Evolutionary conservation across 768 basidiomycete species (phyloP).

Genomic region (Mrakia frigida): DNA sequence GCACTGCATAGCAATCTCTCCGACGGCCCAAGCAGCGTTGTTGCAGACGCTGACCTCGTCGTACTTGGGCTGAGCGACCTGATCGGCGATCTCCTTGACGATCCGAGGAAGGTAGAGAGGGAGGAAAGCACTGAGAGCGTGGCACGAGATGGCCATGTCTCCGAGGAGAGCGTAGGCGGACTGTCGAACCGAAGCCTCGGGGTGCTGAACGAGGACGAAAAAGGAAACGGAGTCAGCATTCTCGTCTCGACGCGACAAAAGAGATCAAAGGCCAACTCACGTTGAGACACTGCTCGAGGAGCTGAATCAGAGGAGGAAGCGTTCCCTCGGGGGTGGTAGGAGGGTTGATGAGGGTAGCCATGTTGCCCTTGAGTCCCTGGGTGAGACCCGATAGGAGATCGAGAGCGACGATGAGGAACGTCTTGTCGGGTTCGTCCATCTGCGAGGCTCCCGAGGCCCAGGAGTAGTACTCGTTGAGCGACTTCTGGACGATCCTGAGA

Average conservation of each 20-base stretch:
- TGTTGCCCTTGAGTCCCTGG: constrained; percentile 76
- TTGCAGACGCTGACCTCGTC: constrained; percentile 97
- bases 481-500: constrained; percentile 71
- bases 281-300: constrained; percentile 83
- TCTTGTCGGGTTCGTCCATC: constrained; percentile 89
- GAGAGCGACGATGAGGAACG: constrained; percentile 96
- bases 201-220: constrained; percentile 52
- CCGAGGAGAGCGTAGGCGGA: constrained; percentile 98
- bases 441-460: constrained; percentile 80
- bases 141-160: constrained; percentile 91
- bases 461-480: constrained; percentile 77
- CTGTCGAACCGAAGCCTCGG: constrained; percentile 90
- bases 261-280: constrained; percentile 38
- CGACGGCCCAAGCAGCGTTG: constrained; percentile 99
- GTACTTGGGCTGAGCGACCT: constrained; percentile 87
- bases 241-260: neutral
- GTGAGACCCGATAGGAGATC: constrained; percentile 93
- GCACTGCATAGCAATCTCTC: constrained; percentile 91
- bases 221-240: neutral
- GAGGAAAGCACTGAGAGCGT: constrained; percentile 60
- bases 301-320: constrained; percentile 69
- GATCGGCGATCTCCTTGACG: constrained; percentile 80
- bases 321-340: constrained; percentile 45
- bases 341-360: constrained; percentile 62
- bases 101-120: constrained; percentile 80